phyloP scores from a whole-genome alignment of 1,139 yeast genomes.

The Suhomyces ambrosiae region DNA sequence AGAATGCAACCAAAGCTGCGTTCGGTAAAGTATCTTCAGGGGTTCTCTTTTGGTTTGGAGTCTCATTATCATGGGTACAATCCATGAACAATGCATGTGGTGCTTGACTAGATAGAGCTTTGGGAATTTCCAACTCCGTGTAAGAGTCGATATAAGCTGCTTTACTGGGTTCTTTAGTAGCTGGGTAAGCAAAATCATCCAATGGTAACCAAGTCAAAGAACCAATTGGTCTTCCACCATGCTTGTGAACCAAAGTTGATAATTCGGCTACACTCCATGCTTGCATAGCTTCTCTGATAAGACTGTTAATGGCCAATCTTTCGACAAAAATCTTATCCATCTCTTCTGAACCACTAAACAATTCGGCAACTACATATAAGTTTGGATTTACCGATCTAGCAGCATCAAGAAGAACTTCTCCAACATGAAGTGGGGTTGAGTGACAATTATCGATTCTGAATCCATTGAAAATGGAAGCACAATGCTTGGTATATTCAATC shows the following conservation, averaged over 20 bases:
- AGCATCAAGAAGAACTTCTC: slow-evolving; percentile 81
- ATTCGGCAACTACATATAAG: slow-evolving; percentile 89
- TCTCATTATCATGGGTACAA: slow-evolving; percentile 95
- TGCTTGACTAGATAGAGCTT: slow-evolving; percentile 60
- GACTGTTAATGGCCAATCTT: slow-evolving; percentile 81
- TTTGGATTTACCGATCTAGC: slow-evolving; percentile 87
- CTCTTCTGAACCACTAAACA: slow-evolving; percentile 89
- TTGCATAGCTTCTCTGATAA: slow-evolving; percentile 97
- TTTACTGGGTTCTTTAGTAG: slow-evolving; percentile 41
- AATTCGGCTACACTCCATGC: slow-evolving; percentile 88
- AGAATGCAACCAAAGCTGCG: slow-evolving; percentile 91
- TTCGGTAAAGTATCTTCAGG: slow-evolving; percentile 93
- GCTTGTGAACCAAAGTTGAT: slow-evolving; percentile 82
- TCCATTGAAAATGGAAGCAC: slow-evolving; percentile 83
- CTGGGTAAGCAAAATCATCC: slow-evolving; percentile 71
- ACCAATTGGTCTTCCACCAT: slow-evolving; percentile 96
- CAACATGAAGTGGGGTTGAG: slow-evolving; percentile 94
- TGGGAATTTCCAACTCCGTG: slow-evolving; percentile 64
- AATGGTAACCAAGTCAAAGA: slow-evolving; percentile 78
- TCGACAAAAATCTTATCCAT: slow-evolving; percentile 91
- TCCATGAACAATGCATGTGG: slow-evolving; percentile 97
- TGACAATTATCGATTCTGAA: slow-evolving; percentile 95
- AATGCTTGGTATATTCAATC: slow-evolving; percentile 70
- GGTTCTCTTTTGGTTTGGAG: slow-evolving; percentile 85
- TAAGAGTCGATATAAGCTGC: slow-evolving; percentile 40